Base-by-base conservation (phyloP, 2,329 filamentous ascomycete species). In the Lasiodiplodia citricola region DNA sequence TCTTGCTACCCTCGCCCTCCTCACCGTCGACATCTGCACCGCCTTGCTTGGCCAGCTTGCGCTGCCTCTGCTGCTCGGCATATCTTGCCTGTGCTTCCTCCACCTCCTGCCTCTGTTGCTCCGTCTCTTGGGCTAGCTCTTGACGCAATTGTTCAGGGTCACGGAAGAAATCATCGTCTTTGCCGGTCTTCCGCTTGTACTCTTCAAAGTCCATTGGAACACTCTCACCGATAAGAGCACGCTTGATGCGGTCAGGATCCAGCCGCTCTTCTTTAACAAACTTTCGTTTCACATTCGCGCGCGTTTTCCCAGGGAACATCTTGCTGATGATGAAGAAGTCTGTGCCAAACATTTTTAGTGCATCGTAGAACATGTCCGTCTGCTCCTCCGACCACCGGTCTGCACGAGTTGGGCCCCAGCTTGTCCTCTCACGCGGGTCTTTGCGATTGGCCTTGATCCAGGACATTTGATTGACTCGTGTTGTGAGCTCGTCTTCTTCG, bases 301-400 rank as follows among this genome's bases (percentile, higher is more conserved):
- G 86, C 70, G 87, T 91, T 75, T 91, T 89, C 71, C 87, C 86
- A 1, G 89, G 87, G 75, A 96, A 94, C 86, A 94, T 89, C 73
- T 88, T 87, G 69, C 87, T 86, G 73, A 96, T 94, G 80, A 92
- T 92, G 77, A 90, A 87, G 76, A 96, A 96, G 76, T 95, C 92
- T 1, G 92, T 95, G 68, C 93, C 93, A 75, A 93, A 94, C 85
- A 91, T 91, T 68, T 85, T 82, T 2, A 96, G 84, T 0, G 88
- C 90, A 35, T 90, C 86, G 82, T 94, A 96, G 80, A 96, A 96
- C 55, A 87, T 83, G 67, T 92, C 90, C 3, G 91, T 95, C 70
- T 90, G 87, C 14, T 87, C 86, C n/a, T 87, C 84, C 62, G 85
- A 88, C 93, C 93, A 96, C 4, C 75, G 74, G 14, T 68, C 67